Conservation (phyloP, 2,329 filamentous ascomycete species). For the Grosmannia clavigera region DNA sequence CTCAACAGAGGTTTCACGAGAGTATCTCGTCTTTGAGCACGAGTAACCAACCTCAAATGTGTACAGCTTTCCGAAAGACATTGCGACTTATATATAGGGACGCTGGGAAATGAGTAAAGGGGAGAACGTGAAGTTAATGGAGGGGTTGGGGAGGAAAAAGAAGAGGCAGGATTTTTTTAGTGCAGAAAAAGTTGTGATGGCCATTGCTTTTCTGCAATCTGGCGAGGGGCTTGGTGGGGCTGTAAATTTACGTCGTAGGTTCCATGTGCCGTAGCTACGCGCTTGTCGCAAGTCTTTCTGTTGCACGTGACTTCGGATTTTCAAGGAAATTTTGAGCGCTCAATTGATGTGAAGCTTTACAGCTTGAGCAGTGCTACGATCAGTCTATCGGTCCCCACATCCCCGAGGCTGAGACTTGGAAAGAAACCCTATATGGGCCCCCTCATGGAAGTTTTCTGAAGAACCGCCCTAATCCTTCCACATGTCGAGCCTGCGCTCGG, state of each 20-base stretch:
- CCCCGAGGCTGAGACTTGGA: background rate
- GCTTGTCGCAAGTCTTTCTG: background rate
- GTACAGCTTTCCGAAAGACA: slow-evolving; percentile 98
- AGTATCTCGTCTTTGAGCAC: background rate
- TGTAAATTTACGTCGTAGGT: slow-evolving; percentile 1
- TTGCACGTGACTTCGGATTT: background rate
- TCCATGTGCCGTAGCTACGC: background rate
- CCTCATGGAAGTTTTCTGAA: background rate
- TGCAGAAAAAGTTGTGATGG: slow-evolving; percentile 9
- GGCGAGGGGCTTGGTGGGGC: slow-evolving; percentile 8
- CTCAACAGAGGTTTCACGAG: background rate
- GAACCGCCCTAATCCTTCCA: background rate
- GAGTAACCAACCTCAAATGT: background rate
- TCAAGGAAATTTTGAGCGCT: background rate
- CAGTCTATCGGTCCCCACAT: background rate
- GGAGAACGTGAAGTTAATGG: slow-evolving; percentile 13
- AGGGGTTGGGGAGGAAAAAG: slow-evolving; percentile 13
- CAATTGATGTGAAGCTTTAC: background rate
- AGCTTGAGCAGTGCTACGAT: background rate
- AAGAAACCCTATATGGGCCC: background rate
- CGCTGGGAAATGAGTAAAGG: slow-evolving; percentile 12
- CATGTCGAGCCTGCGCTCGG: slow-evolving; percentile 11
- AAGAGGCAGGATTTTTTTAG: slow-evolving; percentile 12
- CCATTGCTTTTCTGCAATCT: slow-evolving; percentile 1
- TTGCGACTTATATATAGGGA: slow-evolving; percentile 37